Evolutionary conservation across 148 eudicot genomes (phyloP).

Genomic region (Talinum fruticosum): DNA sequence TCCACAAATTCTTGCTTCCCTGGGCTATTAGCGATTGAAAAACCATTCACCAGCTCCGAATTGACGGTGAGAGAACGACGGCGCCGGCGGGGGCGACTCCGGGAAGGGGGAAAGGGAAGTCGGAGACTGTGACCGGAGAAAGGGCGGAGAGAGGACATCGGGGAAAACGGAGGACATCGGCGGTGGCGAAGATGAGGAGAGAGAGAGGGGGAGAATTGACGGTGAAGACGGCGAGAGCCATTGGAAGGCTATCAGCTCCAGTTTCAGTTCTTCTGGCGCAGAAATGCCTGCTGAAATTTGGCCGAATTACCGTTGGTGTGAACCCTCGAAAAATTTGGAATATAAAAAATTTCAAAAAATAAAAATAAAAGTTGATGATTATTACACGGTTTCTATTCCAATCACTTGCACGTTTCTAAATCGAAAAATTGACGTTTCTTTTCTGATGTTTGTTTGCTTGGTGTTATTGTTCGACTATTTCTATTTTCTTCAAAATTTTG

Average conservation of each 20-base stretch:
- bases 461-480: not conserved
- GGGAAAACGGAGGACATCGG: constrained; percentile 11
- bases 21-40: constrained; percentile 15
- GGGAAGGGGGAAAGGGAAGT: not conserved
- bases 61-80: constrained; percentile 22
- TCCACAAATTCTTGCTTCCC: constrained; percentile 9
- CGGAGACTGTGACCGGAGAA: constrained; percentile 17
- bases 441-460: too few relatives aligned
- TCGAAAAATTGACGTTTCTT: not conserved
- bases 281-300: constrained; percentile 3
- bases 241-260: constrained; percentile 18
- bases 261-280: not conserved
- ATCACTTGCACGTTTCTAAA: not conserved
- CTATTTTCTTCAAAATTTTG: not conserved
- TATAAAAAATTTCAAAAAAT: too few relatives aligned
- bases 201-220: constrained; percentile 9
- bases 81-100: constrained; percentile 11
- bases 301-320: constrained; percentile 12
- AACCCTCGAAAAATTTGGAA: not conserved
- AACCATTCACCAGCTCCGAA: constrained; percentile 52
- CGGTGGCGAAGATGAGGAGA: constrained; percentile 16
- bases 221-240: constrained; percentile 39
- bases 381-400: not conserved
- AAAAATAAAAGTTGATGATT: too few relatives aligned
- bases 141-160: constrained; percentile 11